Base-by-base conservation (phyloP, 306 rosid species). In the Castanopsis chinensis region DNA sequence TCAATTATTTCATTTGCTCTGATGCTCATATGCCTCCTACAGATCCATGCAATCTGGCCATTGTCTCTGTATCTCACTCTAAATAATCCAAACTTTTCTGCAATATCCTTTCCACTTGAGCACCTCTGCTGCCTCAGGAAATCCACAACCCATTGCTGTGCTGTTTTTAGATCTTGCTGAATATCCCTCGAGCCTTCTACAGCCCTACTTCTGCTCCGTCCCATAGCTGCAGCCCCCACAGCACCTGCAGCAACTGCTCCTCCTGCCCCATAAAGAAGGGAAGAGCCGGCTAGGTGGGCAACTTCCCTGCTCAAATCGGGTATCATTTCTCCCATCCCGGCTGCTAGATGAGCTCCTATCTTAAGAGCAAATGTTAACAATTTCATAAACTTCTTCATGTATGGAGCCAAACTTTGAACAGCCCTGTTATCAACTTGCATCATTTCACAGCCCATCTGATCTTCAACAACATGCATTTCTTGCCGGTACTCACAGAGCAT, bases 291-390 rank as follows among this genome's bases (percentile, higher is more conserved):
- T 77, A 95, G 82, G 82, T 88, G 96, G 33, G 98, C 96, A 41
- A 95, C 92, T 90, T 90, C 99, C 71, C 88, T 91, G 82, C 99
- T 79, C 89, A 90, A 87, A 84, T 95, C 97, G 2, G 98, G 99
- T 86, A 95, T 95, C 97, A 93, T 86, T 80, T 93, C 87, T 69
- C 97, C 98, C 97, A 91, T 89, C 70, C 98, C 98, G 25, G 90
- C 92, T 3, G 97, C 99, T 75, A 93, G 75, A 71, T 95, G 99
- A n/a, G 99, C 99, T 83, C 98, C 98, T 61, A 95, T 93, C 83
- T 90, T 95, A 49, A 95, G 96, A 74, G 98, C 93, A 55, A 95
- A 89, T 32, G 97, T 95, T 59, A 95, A 76, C 72, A 95, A 69
- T 74, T 86, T 92, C 99, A 95, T 93, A 83, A 95, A 95, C 85